Evolutionary conservation across 148 eudicot species (phyloP).

Genomic region (Arctostaphylos glauca): DNA sequence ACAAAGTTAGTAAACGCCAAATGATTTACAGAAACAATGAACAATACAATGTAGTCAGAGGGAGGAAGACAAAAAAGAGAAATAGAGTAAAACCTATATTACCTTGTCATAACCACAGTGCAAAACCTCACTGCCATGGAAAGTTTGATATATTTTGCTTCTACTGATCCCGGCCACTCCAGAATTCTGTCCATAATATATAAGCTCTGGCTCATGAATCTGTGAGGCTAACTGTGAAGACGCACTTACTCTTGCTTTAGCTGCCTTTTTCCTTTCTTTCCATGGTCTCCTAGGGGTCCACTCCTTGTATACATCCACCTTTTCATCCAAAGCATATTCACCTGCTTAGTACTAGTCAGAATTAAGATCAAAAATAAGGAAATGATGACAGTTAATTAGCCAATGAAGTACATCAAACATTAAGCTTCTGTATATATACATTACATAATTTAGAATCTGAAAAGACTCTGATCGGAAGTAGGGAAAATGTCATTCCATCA

Average conservation of each 20-base stretch:
- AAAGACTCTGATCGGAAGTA: conserved; percentile 43
- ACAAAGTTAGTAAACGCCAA: background rate
- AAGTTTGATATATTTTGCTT: conserved; percentile 42
- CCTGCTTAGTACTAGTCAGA: conserved; percentile 36
- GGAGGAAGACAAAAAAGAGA: background rate
- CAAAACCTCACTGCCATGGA: conserved; percentile 34
- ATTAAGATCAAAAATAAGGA: conserved; percentile 14
- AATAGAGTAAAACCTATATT: background rate
- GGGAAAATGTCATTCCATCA: conserved; percentile 77
- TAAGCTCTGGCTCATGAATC: conserved; percentile 62
- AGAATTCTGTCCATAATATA: conserved; percentile 79
- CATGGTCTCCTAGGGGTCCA: conserved; percentile 90
- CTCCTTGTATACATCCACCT: conserved; percentile 47
- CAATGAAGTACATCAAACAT: background rate
- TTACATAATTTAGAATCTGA: conserved; percentile 38
- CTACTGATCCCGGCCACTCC: conserved; percentile 81
- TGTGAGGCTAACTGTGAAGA: conserved; percentile 25
- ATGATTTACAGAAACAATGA: background rate
- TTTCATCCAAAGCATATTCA: conserved; percentile 39
- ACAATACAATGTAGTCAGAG: background rate
- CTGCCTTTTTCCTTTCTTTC: conserved; percentile 83
- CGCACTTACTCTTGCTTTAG: conserved; percentile 46
- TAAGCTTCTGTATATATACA: conserved; percentile 14
- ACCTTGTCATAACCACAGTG: conserved; percentile 86
- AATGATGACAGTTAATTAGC: background rate